Base-by-base conservation (phyloP, 2,329 filamentous ascomycete genomes). In the Fusarium multiceps region DNA sequence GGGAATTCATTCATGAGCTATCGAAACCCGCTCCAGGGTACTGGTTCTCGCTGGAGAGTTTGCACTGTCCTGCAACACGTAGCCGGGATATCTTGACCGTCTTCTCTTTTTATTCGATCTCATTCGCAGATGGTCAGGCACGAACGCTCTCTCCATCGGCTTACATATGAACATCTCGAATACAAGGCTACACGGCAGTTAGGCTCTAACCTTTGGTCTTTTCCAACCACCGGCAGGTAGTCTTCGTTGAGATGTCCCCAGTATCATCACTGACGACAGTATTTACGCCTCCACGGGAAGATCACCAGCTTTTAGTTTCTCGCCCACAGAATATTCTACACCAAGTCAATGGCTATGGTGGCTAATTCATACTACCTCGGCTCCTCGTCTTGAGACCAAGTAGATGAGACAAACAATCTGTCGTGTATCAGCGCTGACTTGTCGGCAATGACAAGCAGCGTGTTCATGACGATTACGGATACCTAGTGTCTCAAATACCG, bases 171-270 rank as follows among this genome's bases (percentile, higher is more conserved):
- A 23, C 55, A 46, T 56, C 34, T 45, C 43, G 18, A 32, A 56
- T 51, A 57, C 61, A 68, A 54, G 50, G 62, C 45, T 63, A 51
- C 51, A 55, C 43, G 51, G 30, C 34, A 34, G 62, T 63, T 63
- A 42, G 58, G 58, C 59, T 59, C 50, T 50, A 55, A 49, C 51
- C 50, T 70, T 54, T 46, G 27, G 50, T 40, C 43, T 66, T 34
- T 20, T 37, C 11, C 37, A 42, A 47, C 47, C 51, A 59, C 67
- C 54, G 58, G 40, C 49, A 37, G 54, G 40, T 32, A 37, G 21
- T 46, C 43, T 46, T 40, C 27, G 20, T 64, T 43, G n/a, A 54
- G 14, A 21, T 21, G n/a, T 23, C 46, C 37, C 37, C 25, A 28
- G 56, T 20, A 37, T 37, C 32, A 63, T 25, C 28, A 30, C 34